These are phyloP conservation scores for Stenocarpella maydis DNA, from an alignment of 2,329 filamentous ascomycete genomes.

Conservation along the genomic window DNA sequence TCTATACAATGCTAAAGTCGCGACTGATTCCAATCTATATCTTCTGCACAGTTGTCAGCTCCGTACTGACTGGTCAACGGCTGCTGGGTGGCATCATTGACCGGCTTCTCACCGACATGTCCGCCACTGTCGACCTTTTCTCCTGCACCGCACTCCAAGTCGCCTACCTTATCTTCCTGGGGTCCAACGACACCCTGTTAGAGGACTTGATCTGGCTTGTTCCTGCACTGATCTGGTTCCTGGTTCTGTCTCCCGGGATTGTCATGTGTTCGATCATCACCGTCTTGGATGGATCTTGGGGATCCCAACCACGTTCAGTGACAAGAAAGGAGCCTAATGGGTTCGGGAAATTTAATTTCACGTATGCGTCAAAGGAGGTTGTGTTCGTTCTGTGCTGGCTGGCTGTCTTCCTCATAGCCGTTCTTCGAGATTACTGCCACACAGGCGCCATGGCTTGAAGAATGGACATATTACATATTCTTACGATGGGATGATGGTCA, in stretches of 20 bases:
- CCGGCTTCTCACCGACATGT: background rate
- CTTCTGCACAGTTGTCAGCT: background rate
- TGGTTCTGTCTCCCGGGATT: background rate
- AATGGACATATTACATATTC: background rate
- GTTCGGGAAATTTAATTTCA: background rate
- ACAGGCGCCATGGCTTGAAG: background rate
- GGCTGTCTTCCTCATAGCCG: background rate
- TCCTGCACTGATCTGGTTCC: constrained; percentile 13
- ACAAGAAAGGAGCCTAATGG: background rate
- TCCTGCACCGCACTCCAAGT: constrained; percentile 19
- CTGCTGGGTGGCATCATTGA: background rate
- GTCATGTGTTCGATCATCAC: background rate
- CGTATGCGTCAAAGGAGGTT: background rate
- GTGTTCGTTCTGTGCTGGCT: background rate
- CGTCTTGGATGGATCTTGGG: constrained; percentile 12
- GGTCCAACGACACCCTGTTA: background rate
- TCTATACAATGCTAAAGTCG: constrained; percentile 20
- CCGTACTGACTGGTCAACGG: background rate
- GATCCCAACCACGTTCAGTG: background rate
- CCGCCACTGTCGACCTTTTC: background rate
- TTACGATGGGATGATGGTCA: too few species aligned
- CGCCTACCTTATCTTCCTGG: background rate
- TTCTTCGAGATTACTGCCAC: background rate
- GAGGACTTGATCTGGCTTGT: constrained; percentile 9
- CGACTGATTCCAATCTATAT: background rate